Base-by-base conservation (phyloP, 1,284 basidiomycete genomes). In the Cryptococcus sp. region DNA sequence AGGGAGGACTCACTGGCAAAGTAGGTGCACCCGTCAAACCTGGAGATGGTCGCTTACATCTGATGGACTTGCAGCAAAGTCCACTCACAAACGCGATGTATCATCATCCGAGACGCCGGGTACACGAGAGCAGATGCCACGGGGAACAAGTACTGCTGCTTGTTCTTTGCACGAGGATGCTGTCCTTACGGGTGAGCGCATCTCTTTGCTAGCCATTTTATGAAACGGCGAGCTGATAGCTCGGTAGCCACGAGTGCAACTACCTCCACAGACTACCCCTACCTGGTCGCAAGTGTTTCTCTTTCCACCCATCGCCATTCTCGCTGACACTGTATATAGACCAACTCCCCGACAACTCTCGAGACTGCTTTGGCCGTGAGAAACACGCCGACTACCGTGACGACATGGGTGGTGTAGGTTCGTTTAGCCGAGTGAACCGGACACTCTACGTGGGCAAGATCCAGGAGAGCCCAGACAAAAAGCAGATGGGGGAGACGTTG, bases 371-470 rank as follows among this genome's bases (percentile, higher is more conserved):
- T 72, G 93, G 92, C 0, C 82, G 95, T 53, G 93, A 97, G 80
- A 98, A 98, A 79, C 96, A 97, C 76, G 82, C 93, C 1, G 92
- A 94, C 75, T 99, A 98, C 79, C 82, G 95, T 63, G 95, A 99
- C 75, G 96, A 99, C 77, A 98, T 99, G 95, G 96, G 95, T 66
- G 95, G 95, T 75, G 95, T 98, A 23, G 95, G 95, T 20, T 91
- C 89, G 54, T 97, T 98, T 79, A 89, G 88, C 70, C 81, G 93
- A 42, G 86, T 92, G 74, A 99, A 98, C 75, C 81, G 94, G 59
- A 98, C 96, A 44, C 76, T 99, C 18, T 99, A 98, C 73, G 85
- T 99, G 46, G 95, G 93, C 2, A 83, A 92, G 61, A 92, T 99
- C 64, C 89, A 88, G 72, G 93, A 96, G 80, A 91, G 87, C 1